Conservation (phyloP, 495 filamentous ascomycete genomes). For the Tetracladium setigerum region DNA sequence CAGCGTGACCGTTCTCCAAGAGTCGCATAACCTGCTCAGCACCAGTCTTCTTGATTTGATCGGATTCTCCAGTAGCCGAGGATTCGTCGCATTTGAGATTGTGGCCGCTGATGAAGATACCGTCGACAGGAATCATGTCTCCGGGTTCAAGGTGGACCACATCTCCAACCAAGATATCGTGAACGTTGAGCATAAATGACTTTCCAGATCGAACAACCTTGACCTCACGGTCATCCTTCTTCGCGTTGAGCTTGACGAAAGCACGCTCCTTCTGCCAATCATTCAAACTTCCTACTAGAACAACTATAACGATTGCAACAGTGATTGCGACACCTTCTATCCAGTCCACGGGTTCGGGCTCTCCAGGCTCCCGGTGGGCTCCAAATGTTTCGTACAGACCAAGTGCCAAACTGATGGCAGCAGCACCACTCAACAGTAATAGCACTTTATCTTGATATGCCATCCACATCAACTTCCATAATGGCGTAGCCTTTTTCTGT, state of each 20-base stretch:
- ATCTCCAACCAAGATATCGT: conserved; percentile 75
- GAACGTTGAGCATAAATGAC: conserved; percentile 59
- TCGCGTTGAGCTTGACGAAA: conserved; percentile 65
- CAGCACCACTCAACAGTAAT: conserved; percentile 67
- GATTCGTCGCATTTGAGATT: conserved; percentile 70
- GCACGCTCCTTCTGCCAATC: conserved; percentile 66
- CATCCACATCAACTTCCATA: conserved; percentile 68
- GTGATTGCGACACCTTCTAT: conserved; percentile 65
- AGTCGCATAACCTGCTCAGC: conserved; percentile 69
- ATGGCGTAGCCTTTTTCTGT: conserved; percentile 58
- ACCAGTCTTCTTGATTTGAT: conserved; percentile 60
- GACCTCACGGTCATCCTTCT: conserved; percentile 70
- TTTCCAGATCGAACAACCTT: conserved; percentile 72
- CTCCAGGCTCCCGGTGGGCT: conserved; percentile 22
- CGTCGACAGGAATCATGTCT: conserved; percentile 73
- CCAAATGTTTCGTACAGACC: conserved; percentile 49
- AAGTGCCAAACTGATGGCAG: conserved; percentile 68
- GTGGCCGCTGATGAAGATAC: conserved; percentile 60
- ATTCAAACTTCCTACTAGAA: conserved; percentile 53
- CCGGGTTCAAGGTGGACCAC: conserved; percentile 75
- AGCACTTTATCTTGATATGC: conserved; percentile 79
- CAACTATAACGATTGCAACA: conserved; percentile 58
- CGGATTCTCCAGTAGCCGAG: conserved; percentile 75
- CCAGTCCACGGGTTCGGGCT: conserved; percentile 50
- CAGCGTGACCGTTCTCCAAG: conserved; percentile 60